Percentiles rank a stretch among this genome's conserved stretches.
Conservation (phyloP, 495 filamentous ascomycete genomes). For the Podospora pseudopauciseta region DNA sequence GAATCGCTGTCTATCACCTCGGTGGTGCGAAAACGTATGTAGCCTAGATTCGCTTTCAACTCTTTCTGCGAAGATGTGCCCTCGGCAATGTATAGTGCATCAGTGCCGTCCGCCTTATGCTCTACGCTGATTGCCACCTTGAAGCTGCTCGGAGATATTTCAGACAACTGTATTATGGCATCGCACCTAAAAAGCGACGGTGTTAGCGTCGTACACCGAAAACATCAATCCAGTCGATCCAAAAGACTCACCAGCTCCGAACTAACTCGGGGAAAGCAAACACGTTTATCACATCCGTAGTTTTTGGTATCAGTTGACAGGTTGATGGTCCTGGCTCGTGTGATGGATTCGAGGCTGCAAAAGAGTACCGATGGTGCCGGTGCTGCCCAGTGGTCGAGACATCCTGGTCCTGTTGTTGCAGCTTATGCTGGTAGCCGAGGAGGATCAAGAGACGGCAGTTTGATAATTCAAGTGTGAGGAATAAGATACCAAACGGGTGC, state of each 20-base stretch:
- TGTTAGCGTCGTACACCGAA: too few species aligned
- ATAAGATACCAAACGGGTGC: too few species aligned
- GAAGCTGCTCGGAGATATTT: conserved; percentile 3
- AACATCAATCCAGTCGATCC: too few species aligned
- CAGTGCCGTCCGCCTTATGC: conserved; percentile 18
- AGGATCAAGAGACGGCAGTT: too few species aligned
- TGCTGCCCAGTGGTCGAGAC: too few species aligned
- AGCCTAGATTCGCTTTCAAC: conserved; percentile 16
- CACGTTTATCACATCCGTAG: conserved; percentile 17
- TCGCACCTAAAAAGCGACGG: too few species aligned
- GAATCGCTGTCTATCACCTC: conserved; percentile 3
- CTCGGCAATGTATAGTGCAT: conserved; percentile 15
- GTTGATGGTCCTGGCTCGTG: conserved; percentile 17
- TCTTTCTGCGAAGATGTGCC: background rate
- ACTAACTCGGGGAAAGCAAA: conserved; percentile 24
- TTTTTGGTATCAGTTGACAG: conserved; percentile 15
- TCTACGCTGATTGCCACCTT: background rate
- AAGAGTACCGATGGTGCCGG: too few species aligned
- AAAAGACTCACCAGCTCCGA: conserved; percentile 18
- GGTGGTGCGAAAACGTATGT: conserved; percentile 18
- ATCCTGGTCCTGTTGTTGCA: too few species aligned
- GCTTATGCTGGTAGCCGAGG: too few species aligned
- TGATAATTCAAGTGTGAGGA: too few species aligned
- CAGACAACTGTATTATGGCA: too few species aligned
- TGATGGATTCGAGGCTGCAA: conserved; percentile 9